Evolutionary conservation across 1,284 basidiomycete genomes (phyloP).

Genomic region (Puccinia horiana): DNA sequence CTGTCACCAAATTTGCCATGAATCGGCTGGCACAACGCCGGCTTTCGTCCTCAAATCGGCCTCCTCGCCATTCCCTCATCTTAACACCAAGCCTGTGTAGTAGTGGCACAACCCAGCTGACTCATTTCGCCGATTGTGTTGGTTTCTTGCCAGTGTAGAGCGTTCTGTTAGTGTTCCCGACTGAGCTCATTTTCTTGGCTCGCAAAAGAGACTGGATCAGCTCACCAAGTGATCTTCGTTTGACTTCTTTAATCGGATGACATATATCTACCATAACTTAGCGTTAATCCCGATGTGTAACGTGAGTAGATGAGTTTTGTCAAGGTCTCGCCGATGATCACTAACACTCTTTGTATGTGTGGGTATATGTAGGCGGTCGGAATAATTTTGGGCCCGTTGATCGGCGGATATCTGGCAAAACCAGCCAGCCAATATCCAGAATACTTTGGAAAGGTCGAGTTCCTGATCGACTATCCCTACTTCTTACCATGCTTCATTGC

Average conservation of each 20-base stretch:
- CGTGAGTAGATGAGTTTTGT: not conserved
- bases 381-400: conserved; percentile 34
- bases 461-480: conserved; percentile 40
- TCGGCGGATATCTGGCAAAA: conserved; percentile 46
- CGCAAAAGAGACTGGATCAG: not conserved
- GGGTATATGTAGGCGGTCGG: conserved; percentile 16
- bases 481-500: conserved; percentile 48
- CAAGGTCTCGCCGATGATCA: not conserved
- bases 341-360: not conserved
- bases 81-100: not conserved
- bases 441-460: conserved; percentile 12
- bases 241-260: not conserved
- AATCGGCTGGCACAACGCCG: not conserved
- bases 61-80: not conserved
- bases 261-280: not conserved
- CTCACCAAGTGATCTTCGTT: not conserved
- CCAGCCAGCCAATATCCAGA: conserved; percentile 39
- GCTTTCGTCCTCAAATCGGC: not conserved
- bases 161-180: not conserved
- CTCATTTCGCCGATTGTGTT: not conserved
- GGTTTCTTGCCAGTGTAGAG: not conserved
- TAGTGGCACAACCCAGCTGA: not conserved
- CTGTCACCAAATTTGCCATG: not conserved
- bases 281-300: conserved; percentile 26
- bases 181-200: not conserved